A percentile compares a stretch with the other conserved stretches of the same genome.
phyloP scores from a whole-genome alignment of 768 basidiomycete species.

The Gyrodon lividus region DNA sequence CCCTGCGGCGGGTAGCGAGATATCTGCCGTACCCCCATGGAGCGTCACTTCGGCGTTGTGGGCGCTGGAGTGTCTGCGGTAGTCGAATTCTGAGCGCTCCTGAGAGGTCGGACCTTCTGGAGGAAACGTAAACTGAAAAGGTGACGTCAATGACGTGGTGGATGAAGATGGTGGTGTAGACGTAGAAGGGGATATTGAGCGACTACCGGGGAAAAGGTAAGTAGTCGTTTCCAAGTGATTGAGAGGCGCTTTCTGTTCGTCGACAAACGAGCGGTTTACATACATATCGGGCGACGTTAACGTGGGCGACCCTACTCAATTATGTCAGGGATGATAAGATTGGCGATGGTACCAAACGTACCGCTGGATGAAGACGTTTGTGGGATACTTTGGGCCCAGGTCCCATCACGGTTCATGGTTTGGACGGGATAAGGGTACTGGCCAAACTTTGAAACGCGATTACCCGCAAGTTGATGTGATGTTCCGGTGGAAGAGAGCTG shows the following conservation, averaged over 20 bases:
- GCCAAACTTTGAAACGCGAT: constrained; percentile 53
- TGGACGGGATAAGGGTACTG: constrained; percentile 46
- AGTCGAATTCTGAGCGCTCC: constrained; percentile 65
- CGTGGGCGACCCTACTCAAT: constrained; percentile 58
- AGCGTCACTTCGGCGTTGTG: constrained; percentile 64
- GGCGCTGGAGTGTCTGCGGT: constrained; percentile 54
- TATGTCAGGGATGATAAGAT: constrained; percentile 32
- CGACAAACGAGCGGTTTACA: constrained; percentile 43
- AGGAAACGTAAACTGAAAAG: constrained; percentile 63
- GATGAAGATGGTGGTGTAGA: constrained; percentile 64
- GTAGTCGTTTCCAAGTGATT: constrained; percentile 52
- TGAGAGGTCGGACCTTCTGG: constrained; percentile 51
- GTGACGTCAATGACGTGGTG: constrained; percentile 58
- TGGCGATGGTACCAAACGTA: constrained; percentile 26
- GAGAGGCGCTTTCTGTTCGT: constrained; percentile 57
- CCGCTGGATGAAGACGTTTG: constrained; percentile 34
- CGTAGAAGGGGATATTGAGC: constrained; percentile 68
- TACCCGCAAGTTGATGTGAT: constrained; percentile 33
- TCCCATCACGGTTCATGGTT: constrained; percentile 30
- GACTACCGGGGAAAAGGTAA: constrained; percentile 63
- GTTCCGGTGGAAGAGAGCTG: constrained; percentile 25
- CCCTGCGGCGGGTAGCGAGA: constrained; percentile 52
- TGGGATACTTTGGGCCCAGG: constrained; percentile 29
- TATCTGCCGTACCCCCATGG: constrained; percentile 72
- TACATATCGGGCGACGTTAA: constrained; percentile 47